Base-by-base conservation (phyloP, 2,329 filamentous ascomycete species). In the Fusarium ramigenum region DNA sequence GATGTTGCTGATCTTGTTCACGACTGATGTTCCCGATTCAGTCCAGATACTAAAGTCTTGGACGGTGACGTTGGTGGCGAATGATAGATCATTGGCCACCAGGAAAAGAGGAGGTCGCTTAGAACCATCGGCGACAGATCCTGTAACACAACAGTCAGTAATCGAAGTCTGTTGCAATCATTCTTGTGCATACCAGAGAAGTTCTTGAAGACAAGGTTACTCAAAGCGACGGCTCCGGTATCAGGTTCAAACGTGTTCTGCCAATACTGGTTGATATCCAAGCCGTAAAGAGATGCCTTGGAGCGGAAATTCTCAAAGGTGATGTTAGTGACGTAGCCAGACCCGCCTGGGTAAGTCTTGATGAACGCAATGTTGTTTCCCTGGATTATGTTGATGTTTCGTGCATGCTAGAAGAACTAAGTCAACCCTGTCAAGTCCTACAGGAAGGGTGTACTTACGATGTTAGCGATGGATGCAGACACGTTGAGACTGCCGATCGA, bases 311-410 rank as follows among this genome's bases (percentile, higher is more conserved):
- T 58, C 40, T 58, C 54, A 11, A 58, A 58, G 3, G 54, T 58
- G 7, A 58, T 46, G 21, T 58, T 58, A 1, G 40, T 58, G 9
- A 58, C 40, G 2, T 58, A 8, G 2, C 54, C 54, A 25, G 54
- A 58, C 2, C 54, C 54, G 21, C 54, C 54, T 18, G 40, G 54
- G 11, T 58, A 58, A n/a, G 54, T 58, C 54, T 58, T 58, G 28
- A 58, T 58, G 18, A 58, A 58, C 18, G 54, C 54, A 34, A 58
- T 58, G 1, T 46, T 58, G 15, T 58, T 46, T n/a, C 54, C 54
- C 5, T 58, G 54, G n/a, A 58, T 58, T 4, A 58, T 58, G 4
- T 34, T 58, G 40, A 58, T 58, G n/a, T 46, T 58, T 1, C 54
- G 54, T 3, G 54, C 54, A 46, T 58, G 54, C 54, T 58, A 28